Evolutionary conservation across 2,329 filamentous ascomycete genomes (phyloP).

Genomic region (Lachnum nothofagi): DNA sequence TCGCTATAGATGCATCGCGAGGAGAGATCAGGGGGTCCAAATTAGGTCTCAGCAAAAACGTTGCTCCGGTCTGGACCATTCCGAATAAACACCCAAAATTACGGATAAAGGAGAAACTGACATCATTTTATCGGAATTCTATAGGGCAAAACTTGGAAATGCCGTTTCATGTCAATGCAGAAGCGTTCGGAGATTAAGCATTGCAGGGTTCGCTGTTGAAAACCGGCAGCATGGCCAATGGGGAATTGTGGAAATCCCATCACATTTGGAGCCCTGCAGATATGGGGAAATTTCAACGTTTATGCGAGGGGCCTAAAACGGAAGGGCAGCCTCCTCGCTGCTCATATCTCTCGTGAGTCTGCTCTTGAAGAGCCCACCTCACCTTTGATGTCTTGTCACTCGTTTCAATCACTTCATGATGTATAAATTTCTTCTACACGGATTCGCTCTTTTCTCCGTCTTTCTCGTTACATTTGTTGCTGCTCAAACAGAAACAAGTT

Average conservation of each 20-base stretch:
- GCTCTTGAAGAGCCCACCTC: neutral
- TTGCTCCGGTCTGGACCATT: neutral
- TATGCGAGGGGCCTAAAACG: neutral
- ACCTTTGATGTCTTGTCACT: neutral
- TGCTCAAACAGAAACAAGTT: slow-evolving; percentile 2
- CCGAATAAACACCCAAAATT: neutral
- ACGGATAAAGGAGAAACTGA: neutral
- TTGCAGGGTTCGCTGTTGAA: neutral
- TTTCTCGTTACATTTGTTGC: slow-evolving; percentile 11
- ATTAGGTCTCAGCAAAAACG: too few relatives aligned
- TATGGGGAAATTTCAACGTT: neutral
- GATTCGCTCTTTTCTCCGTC: neutral
- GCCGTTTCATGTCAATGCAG: neutral
- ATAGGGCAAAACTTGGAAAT: slow-evolving; percentile 4
- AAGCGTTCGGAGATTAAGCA: neutral
- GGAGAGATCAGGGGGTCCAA: neutral
- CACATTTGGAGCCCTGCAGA: neutral
- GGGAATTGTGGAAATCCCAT: neutral
- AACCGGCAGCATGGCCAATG: neutral
- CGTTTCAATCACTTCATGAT: neutral
- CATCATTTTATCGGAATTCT: neutral
- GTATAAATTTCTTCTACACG: neutral
- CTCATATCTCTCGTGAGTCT: slow-evolving; percentile 2
- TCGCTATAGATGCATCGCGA: neutral
- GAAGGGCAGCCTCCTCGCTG: neutral